phyloP scores from a whole-genome alignment of 1,139 yeast species.

The Kazachstania sp. region DNA sequence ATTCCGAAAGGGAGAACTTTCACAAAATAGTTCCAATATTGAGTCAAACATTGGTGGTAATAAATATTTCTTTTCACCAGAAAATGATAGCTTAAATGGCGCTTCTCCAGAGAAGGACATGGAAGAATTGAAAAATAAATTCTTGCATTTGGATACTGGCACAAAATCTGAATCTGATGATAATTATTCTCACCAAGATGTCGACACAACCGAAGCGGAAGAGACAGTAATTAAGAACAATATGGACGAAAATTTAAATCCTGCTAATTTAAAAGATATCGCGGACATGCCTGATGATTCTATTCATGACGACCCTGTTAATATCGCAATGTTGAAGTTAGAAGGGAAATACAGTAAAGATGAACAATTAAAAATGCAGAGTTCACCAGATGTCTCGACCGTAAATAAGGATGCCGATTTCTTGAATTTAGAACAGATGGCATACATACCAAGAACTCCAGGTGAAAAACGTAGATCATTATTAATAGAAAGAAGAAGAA shows the following conservation, averaged over 20 bases:
- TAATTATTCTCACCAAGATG: background rate
- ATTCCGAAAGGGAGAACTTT: constrained; percentile 6
- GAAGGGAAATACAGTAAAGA: constrained; percentile 50
- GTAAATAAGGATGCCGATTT: constrained; percentile 29
- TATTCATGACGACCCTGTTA: constrained; percentile 60
- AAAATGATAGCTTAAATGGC: constrained; percentile 18
- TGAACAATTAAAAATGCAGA: constrained; percentile 7
- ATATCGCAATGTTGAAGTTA: constrained; percentile 61
- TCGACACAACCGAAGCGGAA: constrained; percentile 1
- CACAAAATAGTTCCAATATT: constrained; percentile 3
- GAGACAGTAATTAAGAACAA: background rate
- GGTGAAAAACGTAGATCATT: constrained; percentile 27
- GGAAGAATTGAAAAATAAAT: constrained; percentile 25
- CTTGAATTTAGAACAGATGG: constrained; percentile 21
- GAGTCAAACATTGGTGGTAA: constrained; percentile 11
- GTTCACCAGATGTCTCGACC: constrained; percentile 15
- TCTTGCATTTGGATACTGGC: constrained; percentile 13
- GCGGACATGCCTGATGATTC: constrained; percentile 79
- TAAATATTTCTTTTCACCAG: constrained; percentile 27
- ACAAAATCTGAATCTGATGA: background rate
- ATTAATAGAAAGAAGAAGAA: constrained; percentile 34
- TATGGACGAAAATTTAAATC: constrained; percentile 4
- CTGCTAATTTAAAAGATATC: constrained; percentile 50
- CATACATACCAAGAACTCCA: constrained; percentile 13
- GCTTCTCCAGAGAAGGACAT: constrained; percentile 30